These are phyloP conservation scores for Blastosporella zonata DNA, from an alignment of 1,284 basidiomycete genomes.

Conservation along the genomic window DNA sequence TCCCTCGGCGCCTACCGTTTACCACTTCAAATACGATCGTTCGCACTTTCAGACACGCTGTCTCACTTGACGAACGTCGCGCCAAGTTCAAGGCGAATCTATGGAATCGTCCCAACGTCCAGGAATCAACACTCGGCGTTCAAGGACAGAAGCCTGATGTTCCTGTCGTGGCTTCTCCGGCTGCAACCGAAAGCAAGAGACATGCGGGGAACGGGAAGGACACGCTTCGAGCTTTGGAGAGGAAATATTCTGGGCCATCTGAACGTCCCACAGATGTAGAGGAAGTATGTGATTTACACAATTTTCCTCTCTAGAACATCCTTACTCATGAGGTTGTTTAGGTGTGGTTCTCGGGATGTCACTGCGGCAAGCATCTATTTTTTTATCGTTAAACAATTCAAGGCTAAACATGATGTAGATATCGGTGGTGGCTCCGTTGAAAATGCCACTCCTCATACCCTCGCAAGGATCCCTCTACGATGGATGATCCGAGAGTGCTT, in stretches of 20 bases:
- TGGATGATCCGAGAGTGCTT: conserved; percentile 71
- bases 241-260: conserved; percentile 24
- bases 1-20: conserved; percentile 36
- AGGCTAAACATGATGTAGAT: conserved; percentile 30
- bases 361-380: conserved; percentile 30
- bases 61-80: conserved; percentile 64
- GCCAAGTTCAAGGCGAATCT: conserved; percentile 56
- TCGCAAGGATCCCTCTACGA: conserved; percentile 58
- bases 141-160: conserved; percentile 21
- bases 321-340: conserved; percentile 6
- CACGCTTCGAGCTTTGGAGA: conserved; percentile 24
- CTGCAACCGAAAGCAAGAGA: neutral
- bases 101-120: conserved; percentile 31
- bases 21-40: conserved; percentile 55
- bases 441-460: conserved; percentile 47
- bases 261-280: conserved; percentile 39
- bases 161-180: neutral
- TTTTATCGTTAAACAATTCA: neutral
- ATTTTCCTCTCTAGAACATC: neutral
- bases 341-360: conserved; percentile 44
- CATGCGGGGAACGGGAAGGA: neutral
- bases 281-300: conserved; percentile 34
- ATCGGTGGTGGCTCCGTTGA: conserved; percentile 53
- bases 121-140: neutral
- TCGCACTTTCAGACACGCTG: conserved; percentile 59